These are phyloP conservation scores for Coemansia sp. DNA, from an alignment of 192 early-diverging fungal genomes.

Conservation along the genomic window DNA sequence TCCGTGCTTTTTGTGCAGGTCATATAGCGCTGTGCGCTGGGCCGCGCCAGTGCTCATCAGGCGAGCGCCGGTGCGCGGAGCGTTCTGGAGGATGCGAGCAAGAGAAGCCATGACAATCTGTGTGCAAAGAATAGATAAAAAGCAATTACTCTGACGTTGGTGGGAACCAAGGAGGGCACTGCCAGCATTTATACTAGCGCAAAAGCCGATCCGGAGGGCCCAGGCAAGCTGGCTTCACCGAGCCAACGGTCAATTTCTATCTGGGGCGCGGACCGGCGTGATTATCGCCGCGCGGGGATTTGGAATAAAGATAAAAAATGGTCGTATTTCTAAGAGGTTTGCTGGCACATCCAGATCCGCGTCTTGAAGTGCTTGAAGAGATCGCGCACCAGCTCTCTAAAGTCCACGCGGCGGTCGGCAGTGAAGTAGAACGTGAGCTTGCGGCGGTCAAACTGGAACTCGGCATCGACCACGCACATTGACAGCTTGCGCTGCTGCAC, in stretches of 20 bases:
- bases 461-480: constrained; percentile 96
- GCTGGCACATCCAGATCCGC: constrained; percentile 88
- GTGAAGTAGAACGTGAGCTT: constrained; percentile 97
- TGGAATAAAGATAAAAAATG: not conserved
- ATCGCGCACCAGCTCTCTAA: constrained; percentile 91
- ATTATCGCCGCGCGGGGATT: not conserved
- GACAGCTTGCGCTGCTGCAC: constrained; percentile 85
- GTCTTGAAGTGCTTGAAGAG: constrained; percentile 98
- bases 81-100: constrained; percentile 5
- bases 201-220: no score
- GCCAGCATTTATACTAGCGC: not conserved
- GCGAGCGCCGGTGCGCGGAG: constrained; percentile 6
- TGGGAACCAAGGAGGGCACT: not conserved
- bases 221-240: not conserved
- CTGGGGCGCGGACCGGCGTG: not conserved
- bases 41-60: constrained; percentile 35
- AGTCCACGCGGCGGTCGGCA: constrained; percentile 91
- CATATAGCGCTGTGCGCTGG: constrained; percentile 81
- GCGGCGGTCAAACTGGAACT: constrained; percentile 97
- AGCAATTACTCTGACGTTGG: not conserved
- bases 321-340: constrained; percentile 3
- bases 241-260: constrained; percentile 3
- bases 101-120: not conserved
- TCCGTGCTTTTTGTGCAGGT: constrained; percentile 87
- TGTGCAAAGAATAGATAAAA: not conserved